phyloP scores from a whole-genome alignment of 805 yeast genomes.

The Cyberlindnera veronae region DNA sequence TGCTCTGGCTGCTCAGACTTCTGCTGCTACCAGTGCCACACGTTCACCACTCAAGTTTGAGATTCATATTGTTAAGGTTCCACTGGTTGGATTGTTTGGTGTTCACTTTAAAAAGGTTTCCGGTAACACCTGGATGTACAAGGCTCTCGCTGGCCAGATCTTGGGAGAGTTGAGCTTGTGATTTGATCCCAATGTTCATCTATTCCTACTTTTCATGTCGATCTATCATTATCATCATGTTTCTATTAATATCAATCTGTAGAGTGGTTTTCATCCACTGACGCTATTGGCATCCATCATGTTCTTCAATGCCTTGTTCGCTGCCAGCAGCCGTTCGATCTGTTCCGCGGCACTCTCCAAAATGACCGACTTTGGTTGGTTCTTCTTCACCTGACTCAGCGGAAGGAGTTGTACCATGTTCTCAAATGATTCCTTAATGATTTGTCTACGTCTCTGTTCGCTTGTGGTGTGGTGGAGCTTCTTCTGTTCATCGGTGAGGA shows the following conservation, averaged over 20 bases:
- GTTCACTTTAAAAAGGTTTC: slow-evolving; percentile 90
- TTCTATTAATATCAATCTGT: no score
- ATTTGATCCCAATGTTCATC: not conserved
- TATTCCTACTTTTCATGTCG: not conserved
- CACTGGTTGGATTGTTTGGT: slow-evolving; percentile 85
- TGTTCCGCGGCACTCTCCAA: slow-evolving; percentile 23
- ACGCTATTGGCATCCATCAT: not conserved
- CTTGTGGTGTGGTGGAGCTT: slow-evolving; percentile 26
- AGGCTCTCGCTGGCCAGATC: slow-evolving; percentile 83
- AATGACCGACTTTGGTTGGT: slow-evolving; percentile 22
- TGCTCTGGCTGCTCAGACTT: no score
- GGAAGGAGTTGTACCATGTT: slow-evolving; percentile 21
- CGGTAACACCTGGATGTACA: slow-evolving; percentile 95
- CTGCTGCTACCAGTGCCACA: slow-evolving; percentile 4
- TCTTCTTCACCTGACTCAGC: slow-evolving; percentile 14
- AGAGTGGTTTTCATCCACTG: no score
- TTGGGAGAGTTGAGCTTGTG: slow-evolving; percentile 36
- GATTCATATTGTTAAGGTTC: slow-evolving; percentile 88
- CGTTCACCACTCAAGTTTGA: slow-evolving; percentile 80
- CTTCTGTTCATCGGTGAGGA: slow-evolving; percentile 26
- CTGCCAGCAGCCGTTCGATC: slow-evolving; percentile 15
- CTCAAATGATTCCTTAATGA: slow-evolving; percentile 26
- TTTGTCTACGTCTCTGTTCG: slow-evolving; percentile 25
- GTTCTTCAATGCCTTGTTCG: slow-evolving; percentile 18
- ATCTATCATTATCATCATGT: no score